These are phyloP conservation scores for Balansia obtecta DNA, from an alignment of 2,329 filamentous ascomycete species.

Conservation along the genomic window DNA sequence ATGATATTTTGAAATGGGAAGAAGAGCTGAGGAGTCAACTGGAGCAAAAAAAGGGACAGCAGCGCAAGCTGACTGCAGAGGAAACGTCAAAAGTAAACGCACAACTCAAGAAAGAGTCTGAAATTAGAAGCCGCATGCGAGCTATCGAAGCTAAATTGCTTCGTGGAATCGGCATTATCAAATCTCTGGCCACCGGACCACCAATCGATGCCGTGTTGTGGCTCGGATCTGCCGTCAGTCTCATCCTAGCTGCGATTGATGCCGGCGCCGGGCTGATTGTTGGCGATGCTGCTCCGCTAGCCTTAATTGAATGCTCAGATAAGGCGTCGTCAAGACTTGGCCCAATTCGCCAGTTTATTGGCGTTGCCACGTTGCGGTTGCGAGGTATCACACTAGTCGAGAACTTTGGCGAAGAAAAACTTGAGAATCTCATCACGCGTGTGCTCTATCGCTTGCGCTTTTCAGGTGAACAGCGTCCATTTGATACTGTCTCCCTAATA, in stretches of 20 bases:
- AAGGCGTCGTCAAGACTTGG: conserved; percentile 65
- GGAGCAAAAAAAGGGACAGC: conserved; percentile 83
- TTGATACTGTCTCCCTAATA: conserved; percentile 76
- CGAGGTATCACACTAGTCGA: conserved; percentile 62
- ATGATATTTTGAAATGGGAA: conserved; percentile 95
- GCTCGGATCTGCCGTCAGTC: conserved; percentile 71
- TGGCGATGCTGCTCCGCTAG: conserved; percentile 63
- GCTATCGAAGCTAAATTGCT: conserved; percentile 57
- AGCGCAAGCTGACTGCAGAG: conserved; percentile 82
- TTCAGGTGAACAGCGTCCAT: conserved; percentile 82
- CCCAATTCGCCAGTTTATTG: conserved; percentile 67
- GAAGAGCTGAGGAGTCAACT: conserved; percentile 78
- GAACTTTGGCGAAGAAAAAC: conserved; percentile 63
- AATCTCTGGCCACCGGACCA: conserved; percentile 69
- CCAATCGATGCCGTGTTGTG: conserved; percentile 81
- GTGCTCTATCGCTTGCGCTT: conserved; percentile 86
- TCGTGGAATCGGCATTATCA: conserved; percentile 77
- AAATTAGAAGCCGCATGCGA: conserved; percentile 62
- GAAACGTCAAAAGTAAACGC: conserved; percentile 84
- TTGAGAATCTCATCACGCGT: conserved; percentile 75
- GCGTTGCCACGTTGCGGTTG: conserved; percentile 72
- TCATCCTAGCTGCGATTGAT: conserved; percentile 61
- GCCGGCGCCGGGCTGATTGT: conserved; percentile 73
- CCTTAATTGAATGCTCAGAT: conserved; percentile 70
- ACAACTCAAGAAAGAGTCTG: conserved; percentile 76